Conservation (phyloP, 2,329 filamentous ascomycete genomes). For the Curvularia sp. region DNA sequence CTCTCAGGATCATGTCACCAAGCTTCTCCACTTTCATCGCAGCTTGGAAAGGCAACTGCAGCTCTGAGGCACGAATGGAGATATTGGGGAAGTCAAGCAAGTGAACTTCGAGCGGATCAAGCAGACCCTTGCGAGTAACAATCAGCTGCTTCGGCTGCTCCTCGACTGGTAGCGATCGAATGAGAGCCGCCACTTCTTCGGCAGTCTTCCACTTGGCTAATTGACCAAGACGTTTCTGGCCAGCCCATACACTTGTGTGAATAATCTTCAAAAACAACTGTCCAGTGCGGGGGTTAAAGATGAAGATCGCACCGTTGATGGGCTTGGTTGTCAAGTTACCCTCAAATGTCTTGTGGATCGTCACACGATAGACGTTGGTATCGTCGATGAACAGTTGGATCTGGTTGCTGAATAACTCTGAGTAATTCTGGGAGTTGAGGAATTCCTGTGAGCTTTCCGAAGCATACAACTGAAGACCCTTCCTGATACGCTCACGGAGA, state of each 20-base stretch:
- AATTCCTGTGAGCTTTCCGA: constrained; percentile 99
- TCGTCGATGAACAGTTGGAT: constrained; percentile 99
- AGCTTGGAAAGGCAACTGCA: constrained; percentile 97
- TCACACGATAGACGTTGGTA: constrained; percentile 98
- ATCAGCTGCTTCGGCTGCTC: constrained; percentile 99
- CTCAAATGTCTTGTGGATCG: constrained; percentile 99
- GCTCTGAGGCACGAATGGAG: constrained; percentile 93
- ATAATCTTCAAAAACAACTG: constrained; percentile 99
- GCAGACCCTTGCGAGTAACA: constrained; percentile 93
- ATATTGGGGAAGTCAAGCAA: constrained; percentile 99
- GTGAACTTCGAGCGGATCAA: constrained; percentile 97
- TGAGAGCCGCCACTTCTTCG: constrained; percentile 97
- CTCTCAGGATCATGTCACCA: constrained; percentile 97
- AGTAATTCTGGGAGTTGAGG: constrained; percentile 99
- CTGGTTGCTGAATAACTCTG: constrained; percentile 98
- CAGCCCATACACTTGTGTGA: constrained; percentile 98
- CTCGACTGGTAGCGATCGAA: constrained; percentile 92
- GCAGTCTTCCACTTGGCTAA: constrained; percentile 99
- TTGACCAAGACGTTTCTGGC: constrained; percentile 98
- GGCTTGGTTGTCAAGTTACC: constrained; percentile 99
- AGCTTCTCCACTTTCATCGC: constrained; percentile 99
- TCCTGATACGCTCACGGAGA: constrained; percentile 94
- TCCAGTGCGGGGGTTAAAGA: constrained; percentile 98
- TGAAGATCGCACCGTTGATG: constrained; percentile 99
- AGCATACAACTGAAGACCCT: constrained; percentile 96